A percentile compares a stretch with the other conserved stretches of the same genome.
phyloP scores from a whole-genome alignment of 768 basidiomycete genomes.

The Boletus reticuloceps region DNA sequence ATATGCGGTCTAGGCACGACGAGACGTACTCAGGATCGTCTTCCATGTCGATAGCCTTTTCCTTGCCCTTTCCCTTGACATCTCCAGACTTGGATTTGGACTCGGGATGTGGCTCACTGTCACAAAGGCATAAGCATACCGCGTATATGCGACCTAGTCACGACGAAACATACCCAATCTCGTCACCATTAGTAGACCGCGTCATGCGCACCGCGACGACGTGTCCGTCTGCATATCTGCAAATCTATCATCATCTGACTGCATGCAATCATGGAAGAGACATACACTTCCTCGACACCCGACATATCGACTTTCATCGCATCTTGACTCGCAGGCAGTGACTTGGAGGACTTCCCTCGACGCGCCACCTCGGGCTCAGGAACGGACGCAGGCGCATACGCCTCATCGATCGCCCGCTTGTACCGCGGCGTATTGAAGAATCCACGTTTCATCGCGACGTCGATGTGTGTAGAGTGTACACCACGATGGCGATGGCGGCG shows the following conservation, averaged over 20 bases:
- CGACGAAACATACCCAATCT: too few species aligned
- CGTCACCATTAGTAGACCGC: not conserved
- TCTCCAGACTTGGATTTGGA: too few species aligned
- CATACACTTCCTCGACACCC: not conserved
- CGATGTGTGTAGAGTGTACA: too few species aligned
- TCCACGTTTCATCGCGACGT: conserved; percentile 20
- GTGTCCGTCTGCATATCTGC: not conserved
- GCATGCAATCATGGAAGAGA: too few species aligned
- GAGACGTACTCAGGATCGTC: not conserved
- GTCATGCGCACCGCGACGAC: not conserved
- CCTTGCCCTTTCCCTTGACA: too few species aligned
- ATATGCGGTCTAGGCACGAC: too few species aligned
- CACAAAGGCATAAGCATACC: too few species aligned
- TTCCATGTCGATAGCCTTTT: too few species aligned
- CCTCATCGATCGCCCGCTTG: conserved; percentile 10
- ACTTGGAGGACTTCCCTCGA: not conserved
- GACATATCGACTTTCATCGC: not conserved
- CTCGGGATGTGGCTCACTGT: too few species aligned
- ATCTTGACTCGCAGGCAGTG: not conserved
- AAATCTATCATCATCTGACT: too few species aligned
- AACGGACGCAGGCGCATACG: not conserved
- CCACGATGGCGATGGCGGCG: not conserved
- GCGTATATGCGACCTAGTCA: too few species aligned
- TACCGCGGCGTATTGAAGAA: conserved; percentile 14
- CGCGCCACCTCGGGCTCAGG: not conserved